Conservation (phyloP, 768 basidiomycete genomes). For the Rickenella mellea region DNA sequence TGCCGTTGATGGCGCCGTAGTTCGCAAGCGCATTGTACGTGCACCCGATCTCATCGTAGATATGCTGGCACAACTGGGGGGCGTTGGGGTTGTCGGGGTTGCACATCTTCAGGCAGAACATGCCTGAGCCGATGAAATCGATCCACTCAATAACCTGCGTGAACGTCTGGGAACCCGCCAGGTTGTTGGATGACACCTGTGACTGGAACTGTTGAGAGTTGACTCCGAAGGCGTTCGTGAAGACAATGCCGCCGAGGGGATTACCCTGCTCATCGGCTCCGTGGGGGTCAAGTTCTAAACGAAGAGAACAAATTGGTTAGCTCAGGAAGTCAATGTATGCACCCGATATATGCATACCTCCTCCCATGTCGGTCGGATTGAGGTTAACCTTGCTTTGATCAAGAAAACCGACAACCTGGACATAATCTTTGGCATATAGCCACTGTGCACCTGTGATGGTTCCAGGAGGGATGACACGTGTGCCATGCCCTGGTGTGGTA, state of each 20-base stretch:
- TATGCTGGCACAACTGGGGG: slow-evolving; percentile 8
- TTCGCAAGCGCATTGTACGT: slow-evolving; percentile 8
- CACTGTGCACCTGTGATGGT: slow-evolving; percentile 13
- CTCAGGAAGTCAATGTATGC: not conserved
- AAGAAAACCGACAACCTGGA: slow-evolving; percentile 21
- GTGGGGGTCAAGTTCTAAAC: slow-evolving; percentile 28
- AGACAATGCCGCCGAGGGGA: slow-evolving; percentile 27
- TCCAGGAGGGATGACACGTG: slow-evolving; percentile 12
- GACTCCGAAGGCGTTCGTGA: slow-evolving; percentile 16
- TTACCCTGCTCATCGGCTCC: slow-evolving; percentile 24
- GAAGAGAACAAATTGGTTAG: slow-evolving; percentile 5
- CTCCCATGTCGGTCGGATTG: slow-evolving; percentile 23
- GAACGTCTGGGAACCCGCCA: not conserved
- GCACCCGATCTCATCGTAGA: slow-evolving; percentile 10
- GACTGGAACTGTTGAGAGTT: slow-evolving; percentile 4
- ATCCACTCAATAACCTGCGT: slow-evolving; percentile 9
- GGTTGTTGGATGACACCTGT: not conserved
- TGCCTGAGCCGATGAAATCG: slow-evolving; percentile 8
- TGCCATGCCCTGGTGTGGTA: slow-evolving; percentile 19
- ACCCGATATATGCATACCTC: slow-evolving; percentile 12
- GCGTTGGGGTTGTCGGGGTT: slow-evolving; percentile 9
- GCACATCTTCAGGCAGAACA: slow-evolving; percentile 11
- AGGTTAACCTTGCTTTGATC: slow-evolving; percentile 33
- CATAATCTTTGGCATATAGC: slow-evolving; percentile 10
- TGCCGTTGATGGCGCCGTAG: slow-evolving; percentile 8